Conservation (phyloP, 1,284 basidiomycete species). For the Tilletia setariae region DNA sequence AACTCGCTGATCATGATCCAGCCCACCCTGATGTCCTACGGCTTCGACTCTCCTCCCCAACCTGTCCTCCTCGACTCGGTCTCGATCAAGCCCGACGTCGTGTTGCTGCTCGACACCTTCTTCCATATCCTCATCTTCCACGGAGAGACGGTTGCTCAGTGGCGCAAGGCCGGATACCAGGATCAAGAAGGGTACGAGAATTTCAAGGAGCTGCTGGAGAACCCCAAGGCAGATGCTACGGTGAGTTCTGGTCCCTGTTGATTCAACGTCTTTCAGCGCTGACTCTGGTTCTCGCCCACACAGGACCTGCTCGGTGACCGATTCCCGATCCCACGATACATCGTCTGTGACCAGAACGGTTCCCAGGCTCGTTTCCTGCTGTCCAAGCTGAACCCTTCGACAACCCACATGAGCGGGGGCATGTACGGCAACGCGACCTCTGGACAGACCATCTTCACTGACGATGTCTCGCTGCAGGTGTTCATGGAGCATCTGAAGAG, state of each 20-base stretch:
- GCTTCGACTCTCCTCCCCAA: slow-evolving; percentile 81
- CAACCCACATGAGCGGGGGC: slow-evolving; percentile 83
- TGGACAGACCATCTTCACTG: slow-evolving; percentile 95
- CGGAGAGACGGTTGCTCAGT: slow-evolving; percentile 92
- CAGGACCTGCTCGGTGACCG: slow-evolving; percentile 91
- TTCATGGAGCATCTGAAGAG: slow-evolving; percentile 57
- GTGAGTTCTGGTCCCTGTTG: slow-evolving; percentile 27
- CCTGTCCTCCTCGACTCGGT: slow-evolving; percentile 95
- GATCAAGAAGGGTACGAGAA: slow-evolving; percentile 99
- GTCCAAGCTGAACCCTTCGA: slow-evolving; percentile 94
- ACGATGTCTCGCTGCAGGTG: slow-evolving; percentile 69
- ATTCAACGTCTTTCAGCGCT: slow-evolving; percentile 8
- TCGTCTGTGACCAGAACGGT: slow-evolving; percentile 95
- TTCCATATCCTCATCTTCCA: slow-evolving; percentile 99
- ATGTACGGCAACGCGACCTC: slow-evolving; percentile 57
- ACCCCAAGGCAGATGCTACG: slow-evolving; percentile 66
- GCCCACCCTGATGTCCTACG: slow-evolving; percentile 98
- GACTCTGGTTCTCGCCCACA: not conserved
- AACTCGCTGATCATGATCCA: slow-evolving; percentile 99
- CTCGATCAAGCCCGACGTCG: slow-evolving; percentile 93
- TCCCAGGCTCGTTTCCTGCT: slow-evolving; percentile 96
- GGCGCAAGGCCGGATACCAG: slow-evolving; percentile 99
- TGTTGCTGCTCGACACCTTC: slow-evolving; percentile 97
- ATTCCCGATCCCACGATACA: slow-evolving; percentile 94
- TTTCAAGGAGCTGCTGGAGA: slow-evolving; percentile 88